These are phyloP conservation scores for Musa acuminata DNA, from an alignment of 176 grass and related monocot genomes.

Conservation along the genomic window DNA sequence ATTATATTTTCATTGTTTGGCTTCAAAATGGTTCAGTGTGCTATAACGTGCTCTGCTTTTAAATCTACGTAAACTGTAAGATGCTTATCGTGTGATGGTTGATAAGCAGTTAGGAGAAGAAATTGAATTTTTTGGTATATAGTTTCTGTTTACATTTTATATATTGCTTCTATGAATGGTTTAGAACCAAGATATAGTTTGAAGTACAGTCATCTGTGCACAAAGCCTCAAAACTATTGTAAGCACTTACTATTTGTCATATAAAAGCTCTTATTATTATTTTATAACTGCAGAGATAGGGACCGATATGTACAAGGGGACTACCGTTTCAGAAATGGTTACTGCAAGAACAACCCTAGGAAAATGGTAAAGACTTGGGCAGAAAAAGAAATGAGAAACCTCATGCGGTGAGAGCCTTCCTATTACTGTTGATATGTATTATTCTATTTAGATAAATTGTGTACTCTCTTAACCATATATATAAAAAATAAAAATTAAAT, in stretches of 20 bases:
- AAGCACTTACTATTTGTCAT: neutral
- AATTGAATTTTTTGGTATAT: too few species aligned
- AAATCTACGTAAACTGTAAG: too few species aligned
- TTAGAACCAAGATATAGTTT: neutral
- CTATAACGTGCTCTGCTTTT: too few species aligned
- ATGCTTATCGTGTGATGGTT: too few species aligned
- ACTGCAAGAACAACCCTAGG: conserved; percentile 95
- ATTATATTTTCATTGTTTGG: too few species aligned
- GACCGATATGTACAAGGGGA: conserved; percentile 96
- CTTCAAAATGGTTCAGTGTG: too few species aligned
- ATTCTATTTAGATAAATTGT: neutral
- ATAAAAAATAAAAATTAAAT: too few species aligned
- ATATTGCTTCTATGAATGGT: neutral
- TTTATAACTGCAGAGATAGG: conserved; percentile 67
- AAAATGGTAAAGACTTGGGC: conserved; percentile 99
- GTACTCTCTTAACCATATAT: neutral
- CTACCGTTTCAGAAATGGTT: conserved; percentile 96
- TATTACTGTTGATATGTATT: neutral
- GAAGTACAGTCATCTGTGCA: neutral
- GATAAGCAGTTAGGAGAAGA: too few species aligned
- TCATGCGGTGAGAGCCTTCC: conserved; percentile 43
- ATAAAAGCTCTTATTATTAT: neutral
- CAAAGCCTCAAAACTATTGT: neutral
- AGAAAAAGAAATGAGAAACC: conserved; percentile 96
- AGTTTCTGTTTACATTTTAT: too few species aligned